Percentiles rank a stretch among this genome's conserved stretches.
These are phyloP conservation scores for Polytrichum formosum DNA, from an alignment of 225 moss, liverwort and hornwort genomes.

Conservation along the genomic window DNA sequence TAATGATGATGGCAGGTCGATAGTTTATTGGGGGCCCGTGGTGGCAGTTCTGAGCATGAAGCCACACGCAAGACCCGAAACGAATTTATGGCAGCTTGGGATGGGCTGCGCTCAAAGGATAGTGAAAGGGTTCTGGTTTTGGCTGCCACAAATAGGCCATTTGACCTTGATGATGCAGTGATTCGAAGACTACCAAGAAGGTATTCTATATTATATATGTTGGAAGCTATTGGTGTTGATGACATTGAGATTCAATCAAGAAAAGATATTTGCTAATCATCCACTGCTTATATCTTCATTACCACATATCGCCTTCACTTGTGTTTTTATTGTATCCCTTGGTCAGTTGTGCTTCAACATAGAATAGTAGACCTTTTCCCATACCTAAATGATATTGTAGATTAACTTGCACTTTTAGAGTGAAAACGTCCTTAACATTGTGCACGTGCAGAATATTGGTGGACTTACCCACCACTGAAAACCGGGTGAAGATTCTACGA, in stretches of 20 bases:
- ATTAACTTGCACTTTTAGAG: too few relatives aligned
- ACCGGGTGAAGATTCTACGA: constrained; percentile 85
- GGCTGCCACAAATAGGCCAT: constrained; percentile 95
- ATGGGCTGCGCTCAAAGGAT: constrained; percentile 94
- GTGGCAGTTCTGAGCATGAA: constrained; percentile 98
- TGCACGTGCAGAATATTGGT: constrained; percentile 76
- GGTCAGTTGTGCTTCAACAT: too few relatives aligned
- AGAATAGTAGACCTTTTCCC: too few relatives aligned
- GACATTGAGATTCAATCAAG: too few relatives aligned
- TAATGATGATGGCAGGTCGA: constrained; percentile 64
- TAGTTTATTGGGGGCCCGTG: constrained; percentile 83
- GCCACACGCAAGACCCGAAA: constrained; percentile 96
- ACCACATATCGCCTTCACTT: too few relatives aligned
- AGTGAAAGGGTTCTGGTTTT: constrained; percentile 90
- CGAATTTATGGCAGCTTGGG: constrained; percentile 99
- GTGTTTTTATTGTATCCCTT: too few relatives aligned
- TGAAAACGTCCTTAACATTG: constrained; percentile 3
- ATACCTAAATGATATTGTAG: too few relatives aligned
- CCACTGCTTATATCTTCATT: too few relatives aligned
- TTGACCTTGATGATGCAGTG: constrained; percentile 96
- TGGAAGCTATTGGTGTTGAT: too few relatives aligned
- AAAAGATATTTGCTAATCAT: too few relatives aligned
- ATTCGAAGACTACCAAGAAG: constrained; percentile 96
- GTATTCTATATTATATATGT: constrained; percentile 14
- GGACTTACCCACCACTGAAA: constrained; percentile 81